These are phyloP conservation scores for Sporobolomyces phaffii DNA, from an alignment of 768 basidiomycete genomes.

Conservation along the genomic window DNA sequence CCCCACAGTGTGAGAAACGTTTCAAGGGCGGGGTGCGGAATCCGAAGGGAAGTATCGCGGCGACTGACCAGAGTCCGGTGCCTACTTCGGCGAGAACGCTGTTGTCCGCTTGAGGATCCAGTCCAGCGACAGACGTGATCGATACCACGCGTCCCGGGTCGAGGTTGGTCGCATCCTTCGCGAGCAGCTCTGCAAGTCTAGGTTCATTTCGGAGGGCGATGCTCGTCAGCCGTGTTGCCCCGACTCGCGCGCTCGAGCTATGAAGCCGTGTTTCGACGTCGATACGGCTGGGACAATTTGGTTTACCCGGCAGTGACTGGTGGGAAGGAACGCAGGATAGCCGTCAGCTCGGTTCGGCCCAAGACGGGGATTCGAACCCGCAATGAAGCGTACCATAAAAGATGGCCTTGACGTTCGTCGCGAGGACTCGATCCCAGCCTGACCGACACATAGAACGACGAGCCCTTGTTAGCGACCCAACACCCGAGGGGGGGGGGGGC, in stretches of 20 bases:
- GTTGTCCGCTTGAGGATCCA: conserved; percentile 39
- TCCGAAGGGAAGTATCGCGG: not conserved
- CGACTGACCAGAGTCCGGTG: conserved; percentile 51
- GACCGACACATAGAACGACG: too few species aligned
- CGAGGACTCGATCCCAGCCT: conserved; percentile 74
- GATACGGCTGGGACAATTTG: too few species aligned
- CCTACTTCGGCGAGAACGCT: conserved; percentile 25
- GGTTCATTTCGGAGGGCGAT: too few species aligned
- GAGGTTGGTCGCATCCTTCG: conserved; percentile 36
- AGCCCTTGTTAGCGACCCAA: too few species aligned
- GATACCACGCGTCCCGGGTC: conserved; percentile 58
- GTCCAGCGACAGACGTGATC: conserved; percentile 45
- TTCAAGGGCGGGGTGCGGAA: too few species aligned
- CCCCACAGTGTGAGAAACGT: too few species aligned
- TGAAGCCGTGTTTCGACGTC: too few species aligned
- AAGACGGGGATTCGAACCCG: conserved; percentile 39
- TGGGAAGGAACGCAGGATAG: conserved; percentile 41
- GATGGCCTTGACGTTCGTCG: conserved; percentile 75
- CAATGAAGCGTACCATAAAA: conserved; percentile 67
- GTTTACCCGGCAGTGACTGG: conserved; percentile 55
- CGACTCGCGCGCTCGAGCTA: too few species aligned
- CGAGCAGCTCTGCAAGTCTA: conserved; percentile 54
- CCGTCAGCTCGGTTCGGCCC: conserved; percentile 40
- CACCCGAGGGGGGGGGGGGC: not conserved
- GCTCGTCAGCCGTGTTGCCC: too few species aligned